phyloP scores from a whole-genome alignment of 139 green algal species.

The Auxenochlorella pyrenoidosa region DNA sequence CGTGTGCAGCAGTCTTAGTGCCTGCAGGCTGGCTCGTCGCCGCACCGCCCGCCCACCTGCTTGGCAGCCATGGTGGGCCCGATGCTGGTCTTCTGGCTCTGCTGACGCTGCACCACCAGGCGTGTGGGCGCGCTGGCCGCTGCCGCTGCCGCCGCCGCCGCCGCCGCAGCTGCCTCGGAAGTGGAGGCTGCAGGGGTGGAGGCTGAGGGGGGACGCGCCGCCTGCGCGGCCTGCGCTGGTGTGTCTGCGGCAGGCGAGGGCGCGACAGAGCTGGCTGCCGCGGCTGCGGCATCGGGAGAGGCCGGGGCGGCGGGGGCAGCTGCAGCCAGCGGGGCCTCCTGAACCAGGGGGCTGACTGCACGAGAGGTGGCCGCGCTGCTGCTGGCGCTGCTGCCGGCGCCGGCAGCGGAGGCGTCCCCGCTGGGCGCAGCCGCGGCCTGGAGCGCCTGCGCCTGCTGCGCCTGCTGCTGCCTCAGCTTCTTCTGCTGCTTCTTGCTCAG shows the following conservation, averaged over 20 bases:
- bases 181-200: not conserved
- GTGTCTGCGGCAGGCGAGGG: not conserved
- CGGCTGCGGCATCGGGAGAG: not conserved
- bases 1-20: too few relatives aligned
- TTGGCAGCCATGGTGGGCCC: not conserved
- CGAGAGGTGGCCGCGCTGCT: slow-evolving; percentile 3
- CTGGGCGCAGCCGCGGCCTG: not conserved
- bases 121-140: not conserved
- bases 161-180: not conserved
- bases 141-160: not conserved
- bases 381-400: not conserved
- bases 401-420: not conserved
- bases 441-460: too few relatives aligned
- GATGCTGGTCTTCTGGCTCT: not conserved
- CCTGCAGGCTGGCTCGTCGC: too few relatives aligned
- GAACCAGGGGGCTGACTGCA: not conserved
- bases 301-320: not conserved
- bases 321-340: not conserved
- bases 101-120: slow-evolving; percentile 24
- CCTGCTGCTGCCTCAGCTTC: not conserved
- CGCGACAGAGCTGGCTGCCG: not conserved
- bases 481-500: slow-evolving; percentile 26
- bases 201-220: not conserved
- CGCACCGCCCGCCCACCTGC: not conserved
- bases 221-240: not conserved